Evolutionary conservation across 2,329 filamentous ascomycete species (phyloP), one percentile per base, ranked within the genome.

Genomic region (Pestalotiopsis sp.): DNA sequence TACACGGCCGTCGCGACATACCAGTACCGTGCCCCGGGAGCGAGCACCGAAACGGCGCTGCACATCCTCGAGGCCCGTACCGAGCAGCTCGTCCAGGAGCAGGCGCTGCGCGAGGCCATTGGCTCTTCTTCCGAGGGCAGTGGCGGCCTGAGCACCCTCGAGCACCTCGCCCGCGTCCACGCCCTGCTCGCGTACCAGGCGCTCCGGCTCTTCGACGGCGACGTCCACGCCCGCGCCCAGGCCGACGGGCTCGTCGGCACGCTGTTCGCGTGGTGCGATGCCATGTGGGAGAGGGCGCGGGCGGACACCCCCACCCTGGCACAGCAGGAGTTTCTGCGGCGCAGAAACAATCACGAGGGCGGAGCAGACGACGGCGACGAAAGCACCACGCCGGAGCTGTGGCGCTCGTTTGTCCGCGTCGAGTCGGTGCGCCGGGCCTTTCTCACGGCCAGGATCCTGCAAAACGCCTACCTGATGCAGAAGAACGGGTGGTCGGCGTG

Each of bases 141-240:
- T 63, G 14, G 20, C 41, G 64, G 38, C 9, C 45, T 60, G 49
- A 49, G 27, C 5, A 55, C 73, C 45, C 72, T 74, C 62, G 70
- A 71, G 55, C 74, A 72, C 20, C 61, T 76, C 9, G 67, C 70
- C 25, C 69, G 72, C 2, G 74, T 76, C n/a, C 75, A 76, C 61
- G 69, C 75, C 9, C 64, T 76, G 36, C 66, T 75, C 0, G 70
- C 70, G n/a, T 80, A 80, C 69, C 78, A 80, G 67, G 67, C 75
- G n/a, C 76, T 80, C 61, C 72, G 79, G 11, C 72, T 81, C 7
- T 78, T 77, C 66, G 79, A 81, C 68, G 79, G 78, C 27, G 76
- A 80, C 68, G 71, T 80, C 27, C 72, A 74, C 23, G 76, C 79
- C 71, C 75, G 79, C 38, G 74, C 74, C 2, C 74, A 76, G 60